These are phyloP conservation scores for Leccinum imitatum DNA, from an alignment of 768 basidiomycete species.

Conservation along the genomic window DNA sequence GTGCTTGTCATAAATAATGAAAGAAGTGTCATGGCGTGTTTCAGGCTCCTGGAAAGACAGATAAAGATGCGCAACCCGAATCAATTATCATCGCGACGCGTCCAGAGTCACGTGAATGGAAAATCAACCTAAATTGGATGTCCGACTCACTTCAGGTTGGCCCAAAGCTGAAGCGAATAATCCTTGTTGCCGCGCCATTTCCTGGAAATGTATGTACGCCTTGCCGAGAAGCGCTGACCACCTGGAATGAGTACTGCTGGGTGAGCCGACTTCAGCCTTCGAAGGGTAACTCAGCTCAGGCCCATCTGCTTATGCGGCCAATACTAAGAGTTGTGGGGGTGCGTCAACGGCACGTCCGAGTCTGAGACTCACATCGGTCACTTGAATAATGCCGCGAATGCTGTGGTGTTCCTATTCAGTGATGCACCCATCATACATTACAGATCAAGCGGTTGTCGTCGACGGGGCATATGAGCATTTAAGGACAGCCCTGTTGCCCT, in stretches of 20 bases:
- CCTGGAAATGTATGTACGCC: too few relatives aligned
- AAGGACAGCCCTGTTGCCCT: conserved; percentile 49
- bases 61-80: background rate
- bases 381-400: conserved; percentile 65
- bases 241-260: too few relatives aligned
- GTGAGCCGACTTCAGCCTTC: too few relatives aligned
- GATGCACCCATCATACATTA: conserved; percentile 71
- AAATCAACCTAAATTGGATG: conserved; percentile 28
- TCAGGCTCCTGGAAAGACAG: background rate
- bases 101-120: conserved; percentile 19
- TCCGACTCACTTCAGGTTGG: conserved; percentile 45
- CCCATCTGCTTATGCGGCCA: too few relatives aligned
- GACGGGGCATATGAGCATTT: conserved; percentile 66
- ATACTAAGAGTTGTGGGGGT: too few relatives aligned
- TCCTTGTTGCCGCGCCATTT: too few relatives aligned
- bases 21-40: conserved; percentile 20
- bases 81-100: conserved; percentile 4
- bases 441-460: conserved; percentile 71
- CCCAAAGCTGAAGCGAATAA: too few relatives aligned
- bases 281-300: too few relatives aligned
- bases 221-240: too few relatives aligned
- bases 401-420: conserved; percentile 80
- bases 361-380: conserved; percentile 37
- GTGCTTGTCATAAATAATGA: conserved; percentile 25
- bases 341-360: too few relatives aligned